A percentile compares a stretch with the other conserved stretches of the same genome.
phyloP scores from a whole-genome alignment of 139 green algal species.

The Mychonastes homosphaera region DNA sequence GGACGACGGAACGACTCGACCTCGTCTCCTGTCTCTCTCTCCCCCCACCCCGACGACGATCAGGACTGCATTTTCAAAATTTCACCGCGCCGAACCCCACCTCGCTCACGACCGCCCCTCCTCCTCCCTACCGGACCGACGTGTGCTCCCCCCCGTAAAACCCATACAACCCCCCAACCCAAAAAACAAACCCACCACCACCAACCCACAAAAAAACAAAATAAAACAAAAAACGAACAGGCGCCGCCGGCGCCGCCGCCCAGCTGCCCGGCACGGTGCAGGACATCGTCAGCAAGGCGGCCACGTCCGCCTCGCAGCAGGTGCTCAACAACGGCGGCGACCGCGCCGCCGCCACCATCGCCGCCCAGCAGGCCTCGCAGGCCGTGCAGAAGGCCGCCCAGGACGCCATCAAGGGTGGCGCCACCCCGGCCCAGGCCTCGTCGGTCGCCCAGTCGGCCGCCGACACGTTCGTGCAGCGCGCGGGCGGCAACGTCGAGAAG shows the following conservation, averaged over 20 bases:
- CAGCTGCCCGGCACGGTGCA: slow-evolving; percentile 6
- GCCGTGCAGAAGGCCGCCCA: slow-evolving; percentile 7
- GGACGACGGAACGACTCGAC: too few species aligned
- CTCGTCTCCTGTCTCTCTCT: too few species aligned
- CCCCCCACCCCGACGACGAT: too few species aligned
- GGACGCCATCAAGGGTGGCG: background rate
- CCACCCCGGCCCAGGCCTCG: background rate
- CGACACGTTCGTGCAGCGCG: background rate
- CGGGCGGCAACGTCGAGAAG: background rate
- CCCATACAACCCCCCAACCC: too few species aligned
- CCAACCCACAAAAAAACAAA: too few species aligned
- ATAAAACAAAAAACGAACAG: too few species aligned
- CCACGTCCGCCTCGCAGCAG: background rate
- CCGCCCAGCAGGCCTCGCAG: slow-evolving; percentile 8
- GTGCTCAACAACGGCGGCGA: slow-evolving; percentile 3
- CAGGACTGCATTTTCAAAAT: too few species aligned
- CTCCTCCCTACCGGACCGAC: too few species aligned
- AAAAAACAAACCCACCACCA: too few species aligned
- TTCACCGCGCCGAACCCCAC: too few species aligned
- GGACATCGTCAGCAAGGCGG: background rate
- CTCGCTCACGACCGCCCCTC: too few species aligned
- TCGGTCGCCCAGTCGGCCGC: slow-evolving; percentile 3
- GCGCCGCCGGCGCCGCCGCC: slow-evolving; percentile 11
- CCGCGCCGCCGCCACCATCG: slow-evolving; percentile 4
- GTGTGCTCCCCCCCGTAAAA: too few species aligned